Percentiles rank a stretch among this genome's conserved stretches.
phyloP scores from a whole-genome alignment of 2,329 filamentous ascomycete genomes.

The Chrysoporthe austroafricana region DNA sequence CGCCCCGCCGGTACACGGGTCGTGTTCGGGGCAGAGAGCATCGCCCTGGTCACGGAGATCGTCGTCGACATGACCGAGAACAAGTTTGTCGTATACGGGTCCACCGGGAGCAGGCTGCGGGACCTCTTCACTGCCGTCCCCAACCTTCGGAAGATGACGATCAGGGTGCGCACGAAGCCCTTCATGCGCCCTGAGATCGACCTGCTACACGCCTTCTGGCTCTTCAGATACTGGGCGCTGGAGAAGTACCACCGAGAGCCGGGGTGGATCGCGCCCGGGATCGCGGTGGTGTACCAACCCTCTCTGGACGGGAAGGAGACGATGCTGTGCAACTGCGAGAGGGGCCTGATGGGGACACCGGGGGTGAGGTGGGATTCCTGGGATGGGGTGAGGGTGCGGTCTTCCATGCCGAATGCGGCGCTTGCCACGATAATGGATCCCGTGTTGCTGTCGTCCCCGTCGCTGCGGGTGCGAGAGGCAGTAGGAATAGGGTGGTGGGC shows the following conservation, averaged over 20 bases:
- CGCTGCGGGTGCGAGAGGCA: not conserved
- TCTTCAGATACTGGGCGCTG: conserved; percentile 7
- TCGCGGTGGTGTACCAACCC: not conserved
- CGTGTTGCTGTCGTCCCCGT: not conserved
- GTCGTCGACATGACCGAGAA: not conserved
- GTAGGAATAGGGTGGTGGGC: not conserved
- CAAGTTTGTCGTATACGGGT: not conserved
- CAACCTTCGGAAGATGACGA: not conserved
- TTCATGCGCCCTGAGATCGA: not conserved
- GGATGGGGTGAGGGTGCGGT: not conserved
- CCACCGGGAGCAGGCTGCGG: not conserved
- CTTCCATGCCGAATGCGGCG: not conserved
- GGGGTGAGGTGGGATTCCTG: not conserved
- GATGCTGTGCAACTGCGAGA: not conserved
- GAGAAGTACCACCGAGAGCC: not conserved
- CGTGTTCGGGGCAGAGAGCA: no score
- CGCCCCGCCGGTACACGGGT: no score
- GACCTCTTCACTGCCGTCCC: not conserved
- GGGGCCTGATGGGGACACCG: not conserved
- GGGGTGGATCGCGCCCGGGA: conserved; percentile 1
- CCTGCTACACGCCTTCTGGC: conserved; percentile 1
- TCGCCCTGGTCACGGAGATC: not conserved
- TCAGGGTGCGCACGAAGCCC: not conserved
- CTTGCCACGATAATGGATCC: not conserved
- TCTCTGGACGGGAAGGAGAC: not conserved